Conservation (phyloP, 768 basidiomycete genomes). For the Termitomyces sp. region DNA sequence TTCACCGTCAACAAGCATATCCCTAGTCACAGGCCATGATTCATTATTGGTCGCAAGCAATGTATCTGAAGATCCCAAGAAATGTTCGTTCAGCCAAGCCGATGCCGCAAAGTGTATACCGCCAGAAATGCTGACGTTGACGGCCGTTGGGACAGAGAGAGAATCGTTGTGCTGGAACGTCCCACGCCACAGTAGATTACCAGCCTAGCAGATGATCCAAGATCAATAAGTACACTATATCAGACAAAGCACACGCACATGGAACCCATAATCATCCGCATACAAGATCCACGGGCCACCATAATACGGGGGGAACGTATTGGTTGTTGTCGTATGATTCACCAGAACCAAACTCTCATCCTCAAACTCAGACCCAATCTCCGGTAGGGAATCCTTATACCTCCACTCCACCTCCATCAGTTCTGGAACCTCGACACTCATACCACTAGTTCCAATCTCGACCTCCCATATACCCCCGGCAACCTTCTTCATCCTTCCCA, state of each 20-base stretch:
- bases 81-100: constrained; percentile 14
- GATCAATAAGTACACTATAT: background rate
- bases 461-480: constrained; percentile 6
- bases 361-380: constrained; percentile 5
- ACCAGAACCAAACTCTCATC: constrained; percentile 9
- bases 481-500: background rate
- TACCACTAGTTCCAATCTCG: background rate
- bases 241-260: constrained; percentile 1
- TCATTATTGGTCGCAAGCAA: constrained; percentile 13
- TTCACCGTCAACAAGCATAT: constrained; percentile 10
- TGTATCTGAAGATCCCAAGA: constrained; percentile 11
- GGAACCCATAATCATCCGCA: constrained; percentile 17
- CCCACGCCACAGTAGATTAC: constrained; percentile 15
- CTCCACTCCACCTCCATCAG: constrained; percentile 9
- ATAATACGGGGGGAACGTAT: constrained; percentile 12
- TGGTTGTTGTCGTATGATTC: constrained; percentile 13
- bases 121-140: constrained; percentile 15
- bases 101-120: constrained; percentile 15
- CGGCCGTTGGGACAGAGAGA: constrained; percentile 7
- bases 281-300: constrained; percentile 17
- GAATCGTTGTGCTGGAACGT: constrained; percentile 11
- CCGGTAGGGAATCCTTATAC: constrained; percentile 14
- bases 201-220: constrained; percentile 2
- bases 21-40: constrained; percentile 7
- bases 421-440: constrained; percentile 6